A percentile compares a stretch with the other conserved stretches of the same genome.
phyloP scores from a whole-genome alignment of 768 basidiomycete genomes.

The Trametes maxima region DNA sequence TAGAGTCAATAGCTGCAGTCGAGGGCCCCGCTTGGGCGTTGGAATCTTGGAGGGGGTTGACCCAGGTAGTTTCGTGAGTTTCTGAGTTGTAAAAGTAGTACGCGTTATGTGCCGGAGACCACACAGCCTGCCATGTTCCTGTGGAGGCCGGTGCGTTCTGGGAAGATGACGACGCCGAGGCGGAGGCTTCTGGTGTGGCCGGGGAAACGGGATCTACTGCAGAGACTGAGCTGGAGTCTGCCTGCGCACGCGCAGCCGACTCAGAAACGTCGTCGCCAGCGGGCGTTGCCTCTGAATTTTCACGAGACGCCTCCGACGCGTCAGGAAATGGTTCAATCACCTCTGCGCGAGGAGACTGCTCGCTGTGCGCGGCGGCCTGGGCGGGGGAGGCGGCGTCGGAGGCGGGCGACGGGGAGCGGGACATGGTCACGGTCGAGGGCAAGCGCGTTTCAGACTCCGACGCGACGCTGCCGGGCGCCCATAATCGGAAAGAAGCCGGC shows the following conservation, averaged over 20 bases:
- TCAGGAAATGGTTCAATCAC: neutral
- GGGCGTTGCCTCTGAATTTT: neutral
- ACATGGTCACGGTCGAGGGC: conserved; percentile 29
- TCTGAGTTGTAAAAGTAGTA: conserved; percentile 84
- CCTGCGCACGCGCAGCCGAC: neutral
- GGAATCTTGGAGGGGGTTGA: conserved; percentile 61
- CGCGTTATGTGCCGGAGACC: conserved; percentile 71
- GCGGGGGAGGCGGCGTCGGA: conserved; percentile 11
- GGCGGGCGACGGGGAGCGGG: conserved; percentile 17
- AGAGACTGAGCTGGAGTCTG: conserved; percentile 11
- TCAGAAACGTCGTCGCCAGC: neutral
- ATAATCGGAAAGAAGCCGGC: conserved; percentile 1
- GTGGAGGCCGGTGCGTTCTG: conserved; percentile 15
- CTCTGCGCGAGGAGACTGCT: conserved; percentile 5
- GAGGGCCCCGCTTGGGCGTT: conserved; percentile 33
- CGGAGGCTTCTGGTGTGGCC: neutral
- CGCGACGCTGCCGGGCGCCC: neutral
- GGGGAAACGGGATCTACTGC: conserved; percentile 11
- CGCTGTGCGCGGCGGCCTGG: conserved; percentile 2
- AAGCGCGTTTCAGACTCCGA: conserved; percentile 25
- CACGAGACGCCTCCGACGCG: neutral
- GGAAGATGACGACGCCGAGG: conserved; percentile 1
- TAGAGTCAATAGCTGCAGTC: conserved; percentile 27
- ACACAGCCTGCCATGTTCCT: conserved; percentile 77
- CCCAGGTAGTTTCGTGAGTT: conserved; percentile 84